A percentile compares a stretch with the other conserved stretches of the same genome.
phyloP scores from a whole-genome alignment of 345 rosid species.

The Pistacia atlantica region DNA sequence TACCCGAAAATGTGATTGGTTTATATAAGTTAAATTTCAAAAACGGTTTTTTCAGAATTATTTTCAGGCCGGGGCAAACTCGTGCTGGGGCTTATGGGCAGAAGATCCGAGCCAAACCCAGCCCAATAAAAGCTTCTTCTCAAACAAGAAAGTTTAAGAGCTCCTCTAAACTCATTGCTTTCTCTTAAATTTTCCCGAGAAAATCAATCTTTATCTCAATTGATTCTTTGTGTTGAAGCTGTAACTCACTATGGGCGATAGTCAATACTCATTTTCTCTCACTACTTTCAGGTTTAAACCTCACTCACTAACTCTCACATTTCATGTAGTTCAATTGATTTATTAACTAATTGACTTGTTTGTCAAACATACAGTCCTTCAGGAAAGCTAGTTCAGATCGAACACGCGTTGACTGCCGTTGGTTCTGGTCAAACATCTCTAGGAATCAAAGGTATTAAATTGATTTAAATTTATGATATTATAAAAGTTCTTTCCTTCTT shows the following conservation, averaged over 20 bases:
- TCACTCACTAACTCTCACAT: neutral
- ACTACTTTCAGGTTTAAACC: slow-evolving; percentile 79
- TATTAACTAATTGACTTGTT: neutral
- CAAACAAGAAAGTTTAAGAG: too few species aligned
- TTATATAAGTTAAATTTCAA: too few species aligned
- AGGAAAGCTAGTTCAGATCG: slow-evolving; percentile 97
- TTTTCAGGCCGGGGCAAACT: too few species aligned
- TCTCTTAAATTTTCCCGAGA: too few species aligned
- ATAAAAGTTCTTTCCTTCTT: neutral
- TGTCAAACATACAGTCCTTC: slow-evolving; percentile 62
- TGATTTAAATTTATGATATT: neutral
- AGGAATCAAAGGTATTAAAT: slow-evolving; percentile 75
- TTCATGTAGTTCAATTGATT: neutral
- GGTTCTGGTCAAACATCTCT: slow-evolving; percentile 95
- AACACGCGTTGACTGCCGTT: slow-evolving; percentile 91
- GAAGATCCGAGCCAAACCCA: too few species aligned
- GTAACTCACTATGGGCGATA: slow-evolving; percentile 66
- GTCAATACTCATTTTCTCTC: slow-evolving; percentile 93
- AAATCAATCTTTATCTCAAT: too few species aligned
- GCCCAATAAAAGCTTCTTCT: too few species aligned
- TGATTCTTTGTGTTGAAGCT: too few species aligned
- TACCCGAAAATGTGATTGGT: too few species aligned
- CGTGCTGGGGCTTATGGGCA: too few species aligned
- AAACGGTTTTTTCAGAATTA: too few species aligned
- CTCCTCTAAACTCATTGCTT: too few species aligned